Conservation (phyloP, 306 rosid species). For the Abrus pulchellus region DNA sequence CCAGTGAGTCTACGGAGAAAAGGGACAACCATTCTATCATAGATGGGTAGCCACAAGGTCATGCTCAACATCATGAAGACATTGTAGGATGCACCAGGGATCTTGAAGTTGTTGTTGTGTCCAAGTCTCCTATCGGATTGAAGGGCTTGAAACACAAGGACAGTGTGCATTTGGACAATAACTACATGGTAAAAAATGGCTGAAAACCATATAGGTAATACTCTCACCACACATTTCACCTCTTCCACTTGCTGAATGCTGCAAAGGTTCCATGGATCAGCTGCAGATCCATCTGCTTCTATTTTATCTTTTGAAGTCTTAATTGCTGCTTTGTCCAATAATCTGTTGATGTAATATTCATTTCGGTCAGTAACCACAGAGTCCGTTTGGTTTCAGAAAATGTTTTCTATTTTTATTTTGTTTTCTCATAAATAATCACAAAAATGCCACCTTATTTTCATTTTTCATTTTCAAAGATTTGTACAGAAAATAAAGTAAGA, state of each 20-base stretch:
- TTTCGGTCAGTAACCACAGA: not conserved
- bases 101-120: constrained; percentile 53
- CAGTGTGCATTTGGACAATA: constrained; percentile 66
- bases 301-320: constrained; percentile 57
- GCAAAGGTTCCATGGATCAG: constrained; percentile 85
- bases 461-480: no score
- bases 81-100: constrained; percentile 77
- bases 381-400: no score
- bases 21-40: constrained; percentile 72
- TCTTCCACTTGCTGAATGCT: constrained; percentile 92
- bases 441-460: no score
- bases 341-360: constrained; percentile 51
- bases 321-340: constrained; percentile 85
- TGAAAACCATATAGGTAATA: constrained; percentile 76
- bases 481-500: no score
- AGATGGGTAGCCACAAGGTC: constrained; percentile 74
- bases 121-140: constrained; percentile 73
- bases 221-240: constrained; percentile 74
- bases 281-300: constrained; percentile 75
- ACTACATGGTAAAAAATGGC: constrained; percentile 53
- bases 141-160: constrained; percentile 82
- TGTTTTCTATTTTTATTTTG: no score
- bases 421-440: not conserved
- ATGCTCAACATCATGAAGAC: constrained; percentile 73
- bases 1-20: constrained; percentile 60